Conservation (phyloP, 768 basidiomycete genomes). For the Phanerodontia chrysosporium region DNA sequence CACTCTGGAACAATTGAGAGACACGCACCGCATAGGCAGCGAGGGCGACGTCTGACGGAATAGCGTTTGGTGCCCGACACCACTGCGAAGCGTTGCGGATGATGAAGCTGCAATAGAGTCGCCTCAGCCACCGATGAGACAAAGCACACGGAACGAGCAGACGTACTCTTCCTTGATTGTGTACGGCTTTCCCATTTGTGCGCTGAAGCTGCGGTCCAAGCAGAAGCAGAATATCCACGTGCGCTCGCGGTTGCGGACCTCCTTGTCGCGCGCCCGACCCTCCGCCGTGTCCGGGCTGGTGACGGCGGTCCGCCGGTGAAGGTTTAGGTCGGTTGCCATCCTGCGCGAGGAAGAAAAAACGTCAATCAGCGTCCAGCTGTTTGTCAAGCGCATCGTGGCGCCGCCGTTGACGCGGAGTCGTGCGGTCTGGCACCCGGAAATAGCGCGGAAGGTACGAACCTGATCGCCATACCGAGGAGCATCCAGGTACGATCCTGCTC, state of each 20-base stretch:
- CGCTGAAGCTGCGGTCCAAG: conserved; percentile 85
- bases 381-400: conserved; percentile 14
- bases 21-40: conserved; percentile 72
- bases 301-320: conserved; percentile 79
- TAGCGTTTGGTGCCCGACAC: conserved; percentile 62
- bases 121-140: conserved; percentile 7
- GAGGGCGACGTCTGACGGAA: conserved; percentile 61
- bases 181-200: conserved; percentile 96
- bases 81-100: conserved; percentile 80
- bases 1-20: background rate
- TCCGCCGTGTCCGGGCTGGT: conserved; percentile 70
- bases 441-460: conserved; percentile 38
- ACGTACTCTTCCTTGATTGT: conserved; percentile 90
- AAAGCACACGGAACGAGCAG: background rate
- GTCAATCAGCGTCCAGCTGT: conserved; percentile 1
- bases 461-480: conserved; percentile 79
- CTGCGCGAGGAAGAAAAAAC: conserved; percentile 32
- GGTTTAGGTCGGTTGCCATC: conserved; percentile 93
- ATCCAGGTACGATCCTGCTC: conserved; percentile 97
- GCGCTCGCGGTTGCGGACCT: conserved; percentile 91
- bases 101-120: conserved; percentile 54
- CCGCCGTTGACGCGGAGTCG: conserved; percentile 8
- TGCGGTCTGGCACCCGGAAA: background rate
- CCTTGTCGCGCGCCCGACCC: conserved; percentile 69
- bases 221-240: conserved; percentile 90